Evolutionary conservation across 2,329 filamentous ascomycete genomes (phyloP), one percentile per base, ranked within the genome.

Genomic region (Parasarocladium wereldwijsianum): DNA sequence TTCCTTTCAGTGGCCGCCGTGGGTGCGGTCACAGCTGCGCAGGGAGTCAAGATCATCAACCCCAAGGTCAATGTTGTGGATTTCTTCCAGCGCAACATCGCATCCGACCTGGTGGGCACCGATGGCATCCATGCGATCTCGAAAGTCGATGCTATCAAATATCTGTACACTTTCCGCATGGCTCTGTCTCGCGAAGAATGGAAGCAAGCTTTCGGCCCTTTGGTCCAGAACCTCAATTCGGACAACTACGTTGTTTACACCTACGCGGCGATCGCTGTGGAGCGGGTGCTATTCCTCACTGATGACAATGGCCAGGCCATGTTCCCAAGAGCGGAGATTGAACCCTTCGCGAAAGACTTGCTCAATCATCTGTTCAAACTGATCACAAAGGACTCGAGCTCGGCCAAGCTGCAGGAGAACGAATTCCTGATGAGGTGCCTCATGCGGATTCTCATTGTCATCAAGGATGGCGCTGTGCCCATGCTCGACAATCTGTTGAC

Each of bases 391-490:
- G 79, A 93, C 43, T 64, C 67, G 4, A 77, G 80, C 8, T 79
- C 92, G 1, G 74, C 87, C 39, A 98, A 96, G 63, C 75, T 98
- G 37, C 90, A 98, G 49, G 90, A 98, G 55, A 98, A 98, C 48
- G 90, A 98, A 50, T 98, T 96, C 52, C 54, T 98, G 46, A 96
- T 98, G 86, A 82, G 85, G 44, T 98, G 90, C 45, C 84, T 94
- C 33, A 98, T 98, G 90, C 74, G 90, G 43, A 87, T 98, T 9
- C 64, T 98, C 36, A 85, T 98, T 40, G 86, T 96, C 38, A 80
- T 96, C 52, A 82, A 79, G 49, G 86, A 93, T 27, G 80, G 75
- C 17, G 72, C 87, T 10, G 56, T 76, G 3, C 66, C 75, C 2
- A 74, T 90, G 28, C 65, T 78, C 5, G 83, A 93, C 41, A 70